Conservation (phyloP, 495 filamentous ascomycete genomes). For the Xylaria nigripes region DNA sequence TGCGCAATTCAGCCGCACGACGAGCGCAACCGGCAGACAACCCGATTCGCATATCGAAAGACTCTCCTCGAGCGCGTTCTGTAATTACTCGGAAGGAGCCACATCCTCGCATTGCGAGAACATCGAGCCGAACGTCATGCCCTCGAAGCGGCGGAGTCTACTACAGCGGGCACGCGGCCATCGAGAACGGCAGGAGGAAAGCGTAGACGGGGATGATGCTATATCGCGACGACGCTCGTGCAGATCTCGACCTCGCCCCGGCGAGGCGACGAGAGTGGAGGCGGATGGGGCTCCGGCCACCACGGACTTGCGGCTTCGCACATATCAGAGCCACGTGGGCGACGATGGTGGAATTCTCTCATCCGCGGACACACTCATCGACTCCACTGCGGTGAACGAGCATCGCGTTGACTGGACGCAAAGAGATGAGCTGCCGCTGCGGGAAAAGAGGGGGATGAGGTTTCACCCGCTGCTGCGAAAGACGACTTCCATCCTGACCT, state of each 20-base stretch:
- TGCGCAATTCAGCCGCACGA: slow-evolving; percentile 40
- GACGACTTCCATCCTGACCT: slow-evolving; percentile 33
- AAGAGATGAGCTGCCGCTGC: slow-evolving; percentile 30
- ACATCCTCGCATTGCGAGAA: slow-evolving; percentile 6
- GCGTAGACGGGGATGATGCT: background rate
- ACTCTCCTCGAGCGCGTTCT: slow-evolving; percentile 31
- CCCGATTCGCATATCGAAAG: slow-evolving; percentile 30
- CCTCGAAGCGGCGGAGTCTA: slow-evolving; percentile 14
- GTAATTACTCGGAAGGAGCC: slow-evolving; percentile 23
- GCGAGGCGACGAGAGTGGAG: background rate
- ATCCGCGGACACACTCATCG: slow-evolving; percentile 18
- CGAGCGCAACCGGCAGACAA: slow-evolving; percentile 33
- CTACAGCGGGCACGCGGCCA: slow-evolving; percentile 16
- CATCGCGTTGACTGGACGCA: slow-evolving; percentile 41
- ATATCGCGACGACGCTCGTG: background rate
- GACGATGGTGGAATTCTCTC: background rate
- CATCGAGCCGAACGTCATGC: slow-evolving; percentile 8
- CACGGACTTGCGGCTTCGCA: slow-evolving; percentile 7
- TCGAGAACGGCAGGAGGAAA: slow-evolving; percentile 5
- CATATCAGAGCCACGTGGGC: slow-evolving; percentile 6
- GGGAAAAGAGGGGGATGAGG: slow-evolving; percentile 12
- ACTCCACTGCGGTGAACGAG: slow-evolving; percentile 11
- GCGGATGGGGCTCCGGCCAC: background rate
- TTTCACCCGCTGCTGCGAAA: slow-evolving; percentile 28
- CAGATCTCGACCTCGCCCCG: background rate